Base-by-base conservation (phyloP, 441 rosid genomes). In the Euphorbia schlechtendalii region DNA sequence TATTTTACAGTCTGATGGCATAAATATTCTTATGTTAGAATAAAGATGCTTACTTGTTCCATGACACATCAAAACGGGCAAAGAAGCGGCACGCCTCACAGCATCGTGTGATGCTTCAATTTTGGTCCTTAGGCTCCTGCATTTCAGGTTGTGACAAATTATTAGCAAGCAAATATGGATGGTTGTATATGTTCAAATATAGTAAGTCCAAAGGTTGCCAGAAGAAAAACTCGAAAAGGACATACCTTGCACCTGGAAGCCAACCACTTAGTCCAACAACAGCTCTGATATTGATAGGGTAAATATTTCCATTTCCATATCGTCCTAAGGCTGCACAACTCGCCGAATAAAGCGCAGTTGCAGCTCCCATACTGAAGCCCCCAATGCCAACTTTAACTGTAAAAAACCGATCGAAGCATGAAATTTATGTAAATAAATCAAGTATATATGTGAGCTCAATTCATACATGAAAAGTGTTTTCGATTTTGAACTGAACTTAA, bases 311-410 rank as follows among this genome's bases (percentile, higher is more conserved):
- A 71, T 87, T 91, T 70, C 84, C 86, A 69, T 79, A 84, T 70
- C 84, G 87, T 60, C 92, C 87, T 15, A 73, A 73, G 61, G 84
- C 80, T 63, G 81, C 86, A 80, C 96, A 89, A 57, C 84, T 86
- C 58, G 96, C 97, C 61, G 96, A 87, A 72, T 90, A 89, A 49
- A 94, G 79, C 28, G 97, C 80, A 24, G 89, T 86, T 63, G 90
- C 99, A 8, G 92, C 93, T 62, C 99, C 99, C 97, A 94, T 94
- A 62, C 97, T 94, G 86, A 94, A 94, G 61, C 99, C 99, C 71
- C 99, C 99, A 72, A 94, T 73, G 46, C 96, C 99, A 67, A 94
- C 83, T 83, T 94, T 90, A 71, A 94, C 97, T 93, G 82, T 57
- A 38, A 36, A 61, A 67, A 22, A 14, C 9, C 45, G 12, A 41